Evolutionary conservation across 164 flowering plant species (phyloP).

Genomic region (Akebia trifoliata): DNA sequence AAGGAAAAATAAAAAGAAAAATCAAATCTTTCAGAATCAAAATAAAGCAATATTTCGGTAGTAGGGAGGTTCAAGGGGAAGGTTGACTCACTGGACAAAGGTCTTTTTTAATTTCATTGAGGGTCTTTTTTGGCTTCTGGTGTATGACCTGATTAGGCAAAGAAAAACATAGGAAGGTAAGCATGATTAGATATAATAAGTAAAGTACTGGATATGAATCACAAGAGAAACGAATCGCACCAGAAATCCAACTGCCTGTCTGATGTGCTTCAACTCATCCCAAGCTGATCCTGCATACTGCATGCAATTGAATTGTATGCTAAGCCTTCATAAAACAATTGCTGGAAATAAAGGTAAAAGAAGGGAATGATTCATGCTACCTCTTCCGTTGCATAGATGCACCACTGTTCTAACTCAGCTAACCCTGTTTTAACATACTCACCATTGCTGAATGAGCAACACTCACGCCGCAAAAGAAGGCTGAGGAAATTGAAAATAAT

Average conservation of each 20-base stretch:
- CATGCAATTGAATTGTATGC: constrained; percentile 5
- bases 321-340: not conserved
- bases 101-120: constrained; percentile 79
- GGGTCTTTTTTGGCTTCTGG: constrained; percentile 86
- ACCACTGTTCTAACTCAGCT: constrained; percentile 94
- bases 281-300: constrained; percentile 94
- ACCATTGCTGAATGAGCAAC: constrained; percentile 97
- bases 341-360: not conserved
- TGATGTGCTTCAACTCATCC: constrained; percentile 93
- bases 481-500: constrained; percentile 34
- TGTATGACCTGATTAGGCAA: constrained; percentile 66
- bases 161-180: constrained; percentile 1
- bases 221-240: constrained; percentile 26
- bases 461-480: constrained; percentile 94
- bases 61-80: not conserved
- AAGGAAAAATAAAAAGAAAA: not conserved
- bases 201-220: not conserved
- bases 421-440: constrained; percentile 91
- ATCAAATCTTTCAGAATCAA: no score
- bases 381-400: constrained; percentile 73
- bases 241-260: constrained; percentile 97
- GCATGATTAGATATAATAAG: not conserved
- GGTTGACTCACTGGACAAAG: constrained; percentile 70
- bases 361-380: constrained; percentile 24
- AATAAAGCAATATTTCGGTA: not conserved